These are phyloP conservation scores for Diaporthe ampelina DNA, from an alignment of 2,329 filamentous ascomycete genomes.

Conservation along the genomic window DNA sequence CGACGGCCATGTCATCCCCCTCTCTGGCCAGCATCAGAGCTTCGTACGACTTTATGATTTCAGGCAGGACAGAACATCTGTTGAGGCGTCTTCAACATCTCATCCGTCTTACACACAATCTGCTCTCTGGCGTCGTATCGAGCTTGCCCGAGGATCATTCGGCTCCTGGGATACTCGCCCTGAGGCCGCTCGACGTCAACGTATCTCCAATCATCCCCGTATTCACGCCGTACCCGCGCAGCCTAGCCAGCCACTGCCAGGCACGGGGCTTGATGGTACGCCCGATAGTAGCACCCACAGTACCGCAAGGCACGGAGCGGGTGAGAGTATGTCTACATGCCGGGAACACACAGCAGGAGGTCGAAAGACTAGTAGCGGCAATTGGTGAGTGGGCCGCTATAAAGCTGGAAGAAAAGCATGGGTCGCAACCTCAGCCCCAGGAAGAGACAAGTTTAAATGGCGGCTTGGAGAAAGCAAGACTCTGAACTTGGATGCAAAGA, in stretches of 20 bases:
- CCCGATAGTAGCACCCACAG: conserved; percentile 77
- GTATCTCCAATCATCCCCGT: conserved; percentile 75
- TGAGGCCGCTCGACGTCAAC: neutral
- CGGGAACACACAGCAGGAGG: conserved; percentile 65
- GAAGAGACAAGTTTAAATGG: too few relatives aligned
- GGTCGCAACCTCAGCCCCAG: neutral
- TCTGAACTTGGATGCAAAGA: neutral
- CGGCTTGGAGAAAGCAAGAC: neutral
- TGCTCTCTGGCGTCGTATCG: conserved; percentile 55
- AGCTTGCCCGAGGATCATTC: conserved; percentile 50
- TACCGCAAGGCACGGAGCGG: conserved; percentile 73
- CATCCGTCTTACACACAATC: conserved; percentile 59
- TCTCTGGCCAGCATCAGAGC: conserved; percentile 70
- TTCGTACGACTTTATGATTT: conserved; percentile 68
- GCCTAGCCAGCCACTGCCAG: conserved; percentile 73
- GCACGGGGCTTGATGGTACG: conserved; percentile 70
- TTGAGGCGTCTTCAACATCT: conserved; percentile 59
- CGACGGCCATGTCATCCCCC: conserved; percentile 76
- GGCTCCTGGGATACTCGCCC: neutral
- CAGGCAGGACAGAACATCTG: conserved; percentile 59
- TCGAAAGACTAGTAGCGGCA: neutral
- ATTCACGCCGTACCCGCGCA: conserved; percentile 69
- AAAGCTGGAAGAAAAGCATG: neutral
- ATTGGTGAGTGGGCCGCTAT: conserved; percentile 7
- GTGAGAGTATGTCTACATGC: conserved; percentile 78